A percentile compares a stretch with the other conserved stretches of the same genome.
Evolutionary conservation across 371 early-diverging fungal genomes (phyloP).

Genomic region (Blyttiomyces sp.): DNA sequence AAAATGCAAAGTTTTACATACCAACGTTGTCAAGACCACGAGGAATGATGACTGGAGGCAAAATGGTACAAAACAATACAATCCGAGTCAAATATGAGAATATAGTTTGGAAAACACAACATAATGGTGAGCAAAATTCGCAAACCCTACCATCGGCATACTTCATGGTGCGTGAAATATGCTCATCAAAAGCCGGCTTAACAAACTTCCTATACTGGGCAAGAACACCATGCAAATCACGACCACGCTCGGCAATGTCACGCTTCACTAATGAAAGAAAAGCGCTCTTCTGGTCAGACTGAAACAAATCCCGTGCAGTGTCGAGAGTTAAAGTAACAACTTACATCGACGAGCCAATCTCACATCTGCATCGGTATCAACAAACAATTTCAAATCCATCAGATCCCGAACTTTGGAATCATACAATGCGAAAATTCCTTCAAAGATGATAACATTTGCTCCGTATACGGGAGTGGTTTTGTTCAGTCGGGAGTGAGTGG

Average conservation of each 20-base stretch:
- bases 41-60: conserved; percentile 67
- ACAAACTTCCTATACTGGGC: conserved; percentile 87
- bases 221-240: conserved; percentile 77
- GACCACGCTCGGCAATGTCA: conserved; percentile 85
- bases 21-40: conserved; percentile 79
- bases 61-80: too few species aligned
- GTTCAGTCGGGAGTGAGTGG: conserved; percentile 69
- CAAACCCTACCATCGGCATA: conserved; percentile 68
- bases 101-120: too few species aligned
- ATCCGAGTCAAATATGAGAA: too few species aligned
- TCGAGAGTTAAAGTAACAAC: conserved; percentile 13
- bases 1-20: neutral
- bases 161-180: conserved; percentile 83
- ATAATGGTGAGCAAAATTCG: neutral
- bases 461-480: conserved; percentile 73
- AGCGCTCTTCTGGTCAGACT: too few species aligned
- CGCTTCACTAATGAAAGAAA: too few species aligned
- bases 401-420: conserved; percentile 68
- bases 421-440: conserved; percentile 85
- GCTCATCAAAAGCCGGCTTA: conserved; percentile 87
- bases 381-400: conserved; percentile 93
- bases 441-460: conserved; percentile 66
- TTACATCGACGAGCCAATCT: conserved; percentile 80
- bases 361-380: conserved; percentile 91
- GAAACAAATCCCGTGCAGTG: too few species aligned